Conservation (phyloP, 2,329 filamentous ascomycete species). For the Penicillium sp. region DNA sequence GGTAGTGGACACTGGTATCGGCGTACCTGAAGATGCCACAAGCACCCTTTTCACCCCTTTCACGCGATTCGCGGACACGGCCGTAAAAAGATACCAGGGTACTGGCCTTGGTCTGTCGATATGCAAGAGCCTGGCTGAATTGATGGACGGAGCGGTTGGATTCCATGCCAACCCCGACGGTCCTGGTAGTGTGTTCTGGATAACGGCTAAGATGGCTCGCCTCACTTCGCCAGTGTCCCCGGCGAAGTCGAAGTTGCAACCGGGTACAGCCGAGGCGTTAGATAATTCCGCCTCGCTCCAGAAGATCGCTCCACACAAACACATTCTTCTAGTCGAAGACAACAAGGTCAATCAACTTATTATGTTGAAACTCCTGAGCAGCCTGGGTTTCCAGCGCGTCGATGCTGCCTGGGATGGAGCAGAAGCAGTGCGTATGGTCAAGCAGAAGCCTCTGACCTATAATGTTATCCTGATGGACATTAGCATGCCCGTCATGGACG, state of each 20-base stretch:
- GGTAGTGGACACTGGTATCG: conserved; percentile 56
- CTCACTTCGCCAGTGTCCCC: conserved; percentile 32
- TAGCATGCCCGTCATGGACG: conserved; percentile 49
- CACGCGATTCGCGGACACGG: conserved; percentile 54
- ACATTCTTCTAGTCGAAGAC: conserved; percentile 43
- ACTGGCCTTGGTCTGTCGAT: conserved; percentile 59
- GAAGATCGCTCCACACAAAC: conserved; percentile 41
- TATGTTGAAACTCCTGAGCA: conserved; percentile 38
- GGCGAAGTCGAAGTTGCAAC: conserved; percentile 26
- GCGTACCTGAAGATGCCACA: conserved; percentile 47
- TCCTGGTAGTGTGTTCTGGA: conserved; percentile 54
- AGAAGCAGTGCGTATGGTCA: conserved; percentile 45
- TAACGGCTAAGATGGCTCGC: conserved; percentile 46
- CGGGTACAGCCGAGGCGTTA: neutral
- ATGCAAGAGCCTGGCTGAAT: conserved; percentile 55
- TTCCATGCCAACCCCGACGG: conserved; percentile 46
- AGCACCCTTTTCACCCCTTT: conserved; percentile 56
- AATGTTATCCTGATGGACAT: conserved; percentile 50
- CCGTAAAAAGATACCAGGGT: conserved; percentile 55
- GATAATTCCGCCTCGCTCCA: conserved; percentile 33
- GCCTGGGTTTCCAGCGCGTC: conserved; percentile 43
- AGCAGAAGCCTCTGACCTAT: conserved; percentile 44
- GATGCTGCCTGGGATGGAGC: conserved; percentile 46
- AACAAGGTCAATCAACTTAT: conserved; percentile 46
- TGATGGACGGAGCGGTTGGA: conserved; percentile 56